These are phyloP conservation scores for Cryptococcus floricola DNA, from an alignment of 1,284 basidiomycete species.

Conservation along the genomic window DNA sequence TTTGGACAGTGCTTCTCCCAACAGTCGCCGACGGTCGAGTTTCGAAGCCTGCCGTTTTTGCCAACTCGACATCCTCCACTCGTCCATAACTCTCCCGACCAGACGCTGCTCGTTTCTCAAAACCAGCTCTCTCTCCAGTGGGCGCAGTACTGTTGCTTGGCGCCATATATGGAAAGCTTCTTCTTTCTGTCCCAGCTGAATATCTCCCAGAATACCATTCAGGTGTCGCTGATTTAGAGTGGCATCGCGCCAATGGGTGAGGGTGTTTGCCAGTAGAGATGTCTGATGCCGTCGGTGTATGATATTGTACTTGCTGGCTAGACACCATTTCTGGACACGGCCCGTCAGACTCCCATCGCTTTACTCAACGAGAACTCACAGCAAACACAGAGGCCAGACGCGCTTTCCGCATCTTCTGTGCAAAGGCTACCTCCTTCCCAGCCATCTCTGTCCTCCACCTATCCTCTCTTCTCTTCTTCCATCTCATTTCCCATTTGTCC, in stretches of 20 bases:
- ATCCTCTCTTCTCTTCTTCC: conserved; percentile 22
- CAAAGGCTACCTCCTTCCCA: conserved; percentile 18
- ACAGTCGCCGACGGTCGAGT: conserved; percentile 8
- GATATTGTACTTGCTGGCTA: no score
- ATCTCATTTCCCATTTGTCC: conserved; percentile 24
- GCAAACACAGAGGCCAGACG: background rate
- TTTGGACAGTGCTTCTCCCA: conserved; percentile 9
- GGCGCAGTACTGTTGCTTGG: conserved; percentile 9
- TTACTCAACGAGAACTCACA: no score
- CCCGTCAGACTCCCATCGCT: no score
- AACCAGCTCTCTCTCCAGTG: conserved; percentile 6
- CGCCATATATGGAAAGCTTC: conserved; percentile 18
- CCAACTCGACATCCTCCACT: conserved; percentile 20
- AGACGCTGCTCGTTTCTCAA: conserved; percentile 8
- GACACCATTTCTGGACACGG: no score
- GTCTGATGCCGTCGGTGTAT: no score
- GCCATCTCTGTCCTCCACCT: conserved; percentile 38
- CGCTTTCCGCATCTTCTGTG: conserved; percentile 5
- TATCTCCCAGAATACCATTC: background rate
- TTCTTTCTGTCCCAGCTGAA: background rate
- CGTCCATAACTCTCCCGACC: conserved; percentile 11
- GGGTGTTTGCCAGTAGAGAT: no score
- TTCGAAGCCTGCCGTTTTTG: conserved; percentile 7
- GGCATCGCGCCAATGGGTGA: conserved; percentile 5
- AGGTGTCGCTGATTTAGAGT: background rate